phyloP scores from a whole-genome alignment of 306 rosid species.

The Glycine tomentella region DNA sequence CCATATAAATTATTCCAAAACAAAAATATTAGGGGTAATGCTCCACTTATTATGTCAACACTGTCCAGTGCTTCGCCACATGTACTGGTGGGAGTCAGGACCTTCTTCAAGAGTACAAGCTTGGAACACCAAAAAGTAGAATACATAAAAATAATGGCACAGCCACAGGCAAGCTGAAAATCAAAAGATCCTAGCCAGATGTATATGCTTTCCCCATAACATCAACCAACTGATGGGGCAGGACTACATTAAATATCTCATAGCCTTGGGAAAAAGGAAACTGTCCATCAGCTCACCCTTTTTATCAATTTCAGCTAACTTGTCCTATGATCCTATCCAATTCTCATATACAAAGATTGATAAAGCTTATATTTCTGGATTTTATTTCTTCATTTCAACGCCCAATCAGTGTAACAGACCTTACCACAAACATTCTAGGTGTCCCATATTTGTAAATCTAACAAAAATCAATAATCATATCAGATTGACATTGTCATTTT shows the following conservation, averaged over 20 bases:
- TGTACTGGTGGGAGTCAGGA: neutral
- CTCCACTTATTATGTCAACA: neutral
- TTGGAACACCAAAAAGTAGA: neutral
- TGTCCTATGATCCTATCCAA: neutral
- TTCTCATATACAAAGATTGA: neutral
- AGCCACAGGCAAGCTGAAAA: neutral
- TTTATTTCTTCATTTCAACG: neutral
- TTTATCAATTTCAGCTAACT: neutral
- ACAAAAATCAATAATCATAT: neutral
- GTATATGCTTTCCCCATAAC: neutral
- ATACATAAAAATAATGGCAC: slow-evolving; percentile 1
- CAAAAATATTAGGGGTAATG: neutral
- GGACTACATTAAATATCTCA: neutral
- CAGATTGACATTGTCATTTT: slow-evolving; percentile 22
- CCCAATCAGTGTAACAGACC: slow-evolving; percentile 3
- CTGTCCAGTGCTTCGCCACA: slow-evolving; percentile 9
- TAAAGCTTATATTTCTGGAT: neutral
- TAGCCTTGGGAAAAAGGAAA: neutral
- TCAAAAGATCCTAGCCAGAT: neutral
- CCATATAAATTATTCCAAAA: slow-evolving; percentile 26
- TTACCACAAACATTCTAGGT: neutral
- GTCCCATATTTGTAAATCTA: neutral
- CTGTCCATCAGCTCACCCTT: neutral
- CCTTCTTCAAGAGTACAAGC: neutral
- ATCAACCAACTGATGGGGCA: neutral